These are phyloP conservation scores for Ustilago trichophora DNA, from an alignment of 1,284 basidiomycete species.

Conservation along the genomic window DNA sequence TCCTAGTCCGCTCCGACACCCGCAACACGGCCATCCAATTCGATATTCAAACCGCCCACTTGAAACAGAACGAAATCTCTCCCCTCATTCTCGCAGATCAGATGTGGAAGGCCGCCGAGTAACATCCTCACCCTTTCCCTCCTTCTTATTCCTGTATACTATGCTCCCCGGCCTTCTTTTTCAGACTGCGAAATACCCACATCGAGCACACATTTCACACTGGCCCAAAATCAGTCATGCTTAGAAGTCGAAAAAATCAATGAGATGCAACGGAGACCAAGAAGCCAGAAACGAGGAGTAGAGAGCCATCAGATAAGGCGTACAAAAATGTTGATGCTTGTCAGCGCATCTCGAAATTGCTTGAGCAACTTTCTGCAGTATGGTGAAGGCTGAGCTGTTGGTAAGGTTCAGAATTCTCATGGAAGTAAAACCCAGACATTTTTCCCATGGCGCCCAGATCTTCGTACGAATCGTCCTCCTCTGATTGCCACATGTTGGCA, in stretches of 20 bases:
- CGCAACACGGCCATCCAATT: conserved; percentile 52
- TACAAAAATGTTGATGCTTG: no score
- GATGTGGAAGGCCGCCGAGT: conserved; percentile 55
- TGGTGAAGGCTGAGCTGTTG: conserved; percentile 69
- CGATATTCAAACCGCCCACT: conserved; percentile 33
- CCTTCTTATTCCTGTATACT: no score
- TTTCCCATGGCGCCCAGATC: conserved; percentile 44
- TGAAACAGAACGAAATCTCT: conserved; percentile 30
- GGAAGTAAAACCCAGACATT: conserved; percentile 92
- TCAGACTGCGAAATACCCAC: no score
- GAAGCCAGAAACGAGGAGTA: no score
- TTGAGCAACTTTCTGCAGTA: conserved; percentile 64
- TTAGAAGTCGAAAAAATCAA: no score
- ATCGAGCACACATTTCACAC: no score
- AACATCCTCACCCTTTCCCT: no score
- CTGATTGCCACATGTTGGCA: conserved; percentile 9
- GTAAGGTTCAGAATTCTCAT: conserved; percentile 85
- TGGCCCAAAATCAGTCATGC: no score
- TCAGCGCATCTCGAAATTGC: conserved; percentile 68
- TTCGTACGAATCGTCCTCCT: conserved; percentile 33
- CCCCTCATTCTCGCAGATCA: conserved; percentile 46
- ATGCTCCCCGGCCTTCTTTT: no score
- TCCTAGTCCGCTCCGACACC: conserved; percentile 50
- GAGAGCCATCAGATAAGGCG: no score
- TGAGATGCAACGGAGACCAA: no score